These are phyloP conservation scores for Tillandsia leiboldiana DNA, from an alignment of 176 grass and related monocot genomes.

Conservation along the genomic window DNA sequence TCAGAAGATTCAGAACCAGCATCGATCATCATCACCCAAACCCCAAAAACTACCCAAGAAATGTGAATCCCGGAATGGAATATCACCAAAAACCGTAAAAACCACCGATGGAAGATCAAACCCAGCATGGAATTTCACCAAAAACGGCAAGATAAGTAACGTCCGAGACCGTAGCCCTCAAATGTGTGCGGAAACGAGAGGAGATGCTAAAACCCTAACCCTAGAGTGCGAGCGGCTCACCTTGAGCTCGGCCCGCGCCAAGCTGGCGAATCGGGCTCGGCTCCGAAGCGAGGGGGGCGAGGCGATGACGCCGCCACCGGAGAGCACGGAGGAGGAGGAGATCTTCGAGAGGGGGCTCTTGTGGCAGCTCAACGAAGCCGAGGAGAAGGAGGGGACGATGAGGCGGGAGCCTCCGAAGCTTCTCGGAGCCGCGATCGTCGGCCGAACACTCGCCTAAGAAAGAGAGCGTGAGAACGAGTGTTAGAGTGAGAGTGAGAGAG, in stretches of 20 bases:
- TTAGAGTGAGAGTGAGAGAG: not conserved
- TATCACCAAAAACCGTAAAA: not conserved
- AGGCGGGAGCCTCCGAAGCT: slow-evolving; percentile 14
- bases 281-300: not conserved
- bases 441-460: slow-evolving; percentile 44
- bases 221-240: slow-evolving; percentile 5
- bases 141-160: not conserved
- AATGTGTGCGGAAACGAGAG: not conserved
- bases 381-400: slow-evolving; percentile 8
- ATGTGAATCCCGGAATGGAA: no score
- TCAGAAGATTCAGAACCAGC: no score
- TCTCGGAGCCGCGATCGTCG: slow-evolving; percentile 3
- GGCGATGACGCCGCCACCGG: not conserved
- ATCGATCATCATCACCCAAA: no score
- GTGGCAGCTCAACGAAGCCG: slow-evolving; percentile 17
- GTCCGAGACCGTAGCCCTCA: not conserved
- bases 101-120: not conserved
- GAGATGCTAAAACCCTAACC: not conserved
- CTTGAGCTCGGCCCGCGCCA: slow-evolving; percentile 53
- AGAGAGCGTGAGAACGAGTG: not conserved
- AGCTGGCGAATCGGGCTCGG: slow-evolving; percentile 40
- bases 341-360: not conserved
- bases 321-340: slow-evolving; percentile 21
- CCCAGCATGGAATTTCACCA: not conserved
- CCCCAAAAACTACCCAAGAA: no score